A percentile compares a stretch with the other conserved stretches of the same genome.
Conservation (phyloP, 1,139 yeast genomes). For the Hansenula sp. region DNA sequence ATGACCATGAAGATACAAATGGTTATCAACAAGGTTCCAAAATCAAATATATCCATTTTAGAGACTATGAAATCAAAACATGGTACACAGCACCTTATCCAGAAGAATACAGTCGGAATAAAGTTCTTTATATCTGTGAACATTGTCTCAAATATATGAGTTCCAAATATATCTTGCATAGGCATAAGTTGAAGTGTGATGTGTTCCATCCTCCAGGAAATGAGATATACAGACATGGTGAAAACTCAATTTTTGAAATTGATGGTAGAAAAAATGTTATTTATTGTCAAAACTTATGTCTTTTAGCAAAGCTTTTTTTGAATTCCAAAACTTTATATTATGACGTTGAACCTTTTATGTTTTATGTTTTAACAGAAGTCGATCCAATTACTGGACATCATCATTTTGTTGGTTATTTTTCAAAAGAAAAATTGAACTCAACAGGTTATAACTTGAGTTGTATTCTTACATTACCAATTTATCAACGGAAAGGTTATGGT, state of each 20-base stretch:
- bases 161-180: constrained; percentile 59
- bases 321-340: constrained; percentile 90
- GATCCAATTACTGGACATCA: constrained; percentile 50
- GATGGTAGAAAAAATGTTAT: constrained; percentile 82
- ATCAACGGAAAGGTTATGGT: constrained; percentile 89
- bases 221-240: constrained; percentile 76
- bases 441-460: constrained; percentile 85
- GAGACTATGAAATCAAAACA: constrained; percentile 72
- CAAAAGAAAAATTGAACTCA: constrained; percentile 77
- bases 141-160: constrained; percentile 80
- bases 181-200: constrained; percentile 75
- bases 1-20: constrained; percentile 9
- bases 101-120: constrained; percentile 68
- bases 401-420: constrained; percentile 90
- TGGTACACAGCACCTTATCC: constrained; percentile 97
- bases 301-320: constrained; percentile 81
- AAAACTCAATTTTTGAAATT: constrained; percentile 78
- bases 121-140: constrained; percentile 73
- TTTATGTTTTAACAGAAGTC: constrained; percentile 75
- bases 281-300: constrained; percentile 87
- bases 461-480: constrained; percentile 82
- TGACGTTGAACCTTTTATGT: constrained; percentile 93
- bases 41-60: constrained; percentile 57
- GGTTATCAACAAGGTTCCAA: constrained; percentile 33
- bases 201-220: constrained; percentile 81